A percentile compares a stretch with the other conserved stretches of the same genome.
Evolutionary conservation across 441 rosid genomes (phyloP).

Genomic region (Rhodomyrtus psidioides): DNA sequence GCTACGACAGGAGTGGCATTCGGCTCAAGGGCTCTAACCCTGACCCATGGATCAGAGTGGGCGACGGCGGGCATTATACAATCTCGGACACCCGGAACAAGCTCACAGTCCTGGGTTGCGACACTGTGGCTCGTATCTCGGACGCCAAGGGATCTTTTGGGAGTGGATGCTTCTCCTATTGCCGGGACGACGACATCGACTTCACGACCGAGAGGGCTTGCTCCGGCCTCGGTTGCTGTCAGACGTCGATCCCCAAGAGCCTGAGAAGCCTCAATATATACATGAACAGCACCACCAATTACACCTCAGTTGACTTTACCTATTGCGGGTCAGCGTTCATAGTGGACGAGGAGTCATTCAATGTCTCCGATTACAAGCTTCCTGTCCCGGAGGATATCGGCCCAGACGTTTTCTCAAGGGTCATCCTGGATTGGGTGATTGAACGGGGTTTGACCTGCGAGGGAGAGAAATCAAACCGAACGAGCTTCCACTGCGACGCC

Average conservation of each 20-base stretch:
- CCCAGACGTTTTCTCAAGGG: background rate
- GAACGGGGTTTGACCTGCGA: background rate
- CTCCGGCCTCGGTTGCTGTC: background rate
- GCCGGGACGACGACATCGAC: background rate
- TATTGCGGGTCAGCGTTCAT: background rate
- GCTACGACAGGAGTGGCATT: rapidly evolving
- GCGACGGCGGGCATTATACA: background rate
- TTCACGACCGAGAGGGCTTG: background rate
- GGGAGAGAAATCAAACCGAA: background rate
- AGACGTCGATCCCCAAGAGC: background rate
- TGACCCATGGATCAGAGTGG: rapidly evolving
- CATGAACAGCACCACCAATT: background rate
- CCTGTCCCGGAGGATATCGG: background rate
- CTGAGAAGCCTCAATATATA: background rate
- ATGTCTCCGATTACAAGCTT: background rate
- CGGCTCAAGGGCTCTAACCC: rapidly evolving
- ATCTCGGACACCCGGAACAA: background rate
- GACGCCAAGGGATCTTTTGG: rapidly evolving
- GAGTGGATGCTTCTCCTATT: background rate
- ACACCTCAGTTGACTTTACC: background rate
- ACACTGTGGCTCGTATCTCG: background rate
- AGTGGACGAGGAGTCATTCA: background rate
- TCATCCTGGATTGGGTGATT: background rate
- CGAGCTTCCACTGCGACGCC: background rate
- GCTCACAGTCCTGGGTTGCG: background rate